Evolutionary conservation across 441 rosid genomes (phyloP), one percentile per base, ranked within the genome.

Genomic region (Euphorbia corollata): DNA sequence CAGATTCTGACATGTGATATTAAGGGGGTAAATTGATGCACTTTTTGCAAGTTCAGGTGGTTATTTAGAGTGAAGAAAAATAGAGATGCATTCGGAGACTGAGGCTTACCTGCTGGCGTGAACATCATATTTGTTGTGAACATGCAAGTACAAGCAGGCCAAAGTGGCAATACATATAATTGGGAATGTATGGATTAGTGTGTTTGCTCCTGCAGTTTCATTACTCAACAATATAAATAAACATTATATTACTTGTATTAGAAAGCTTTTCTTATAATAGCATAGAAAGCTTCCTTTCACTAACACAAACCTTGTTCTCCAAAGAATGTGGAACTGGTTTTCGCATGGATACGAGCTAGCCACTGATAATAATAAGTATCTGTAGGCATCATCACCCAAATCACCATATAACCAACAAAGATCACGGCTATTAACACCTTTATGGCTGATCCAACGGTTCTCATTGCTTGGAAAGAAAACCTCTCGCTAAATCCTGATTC

Each of bases 361-460:
- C 86, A 83, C 16, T 61, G 63, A 6, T 39, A 15, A 53, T 68
- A 80, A 61, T 67, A 80, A 2, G 67, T 58, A 23, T 79, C 69
- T 0, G 85, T 80, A 15, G 89, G 81, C 65, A 39, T 71, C 81
- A 86, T 61, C 65, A 72, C 22, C 84, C 89, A 84, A 23, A 84
- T 60, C 79, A 81, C 39, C 32, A 82, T 61, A 77, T 80, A 79
- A 7, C 86, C 86, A 57, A 84, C 63, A 70, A 79, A 78, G 34
- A 81, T 53, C 50, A 72, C 38, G 6, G 57, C 20, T 16, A 64
- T 8, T 19, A 73, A 20, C 51, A 80, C 20, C 71, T 19, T 68
- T 58, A 79, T 80, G 20, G 59, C 68, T 61, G 67, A 30, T 76
- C 51, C 36, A 38, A 74, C 27, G 2, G 16, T 48, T 59, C 32